A percentile compares a stretch with the other conserved stretches of the same genome.
Conservation (phyloP, 768 basidiomycete species). For the Russula foetens region DNA sequence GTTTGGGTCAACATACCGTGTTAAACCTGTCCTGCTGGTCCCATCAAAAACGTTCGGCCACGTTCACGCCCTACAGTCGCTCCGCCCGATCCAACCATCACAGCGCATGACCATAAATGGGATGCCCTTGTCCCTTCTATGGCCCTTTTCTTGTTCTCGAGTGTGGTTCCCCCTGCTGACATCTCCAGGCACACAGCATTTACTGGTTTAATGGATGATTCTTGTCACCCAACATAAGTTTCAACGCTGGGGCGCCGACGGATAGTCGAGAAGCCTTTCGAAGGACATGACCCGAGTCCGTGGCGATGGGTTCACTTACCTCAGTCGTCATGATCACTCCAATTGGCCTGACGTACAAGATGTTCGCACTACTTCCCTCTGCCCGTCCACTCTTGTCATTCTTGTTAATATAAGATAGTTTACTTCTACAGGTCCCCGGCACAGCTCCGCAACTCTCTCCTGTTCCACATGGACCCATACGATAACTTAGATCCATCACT, state of each 20-base stretch:
- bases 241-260: not conserved
- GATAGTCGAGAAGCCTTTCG: not conserved
- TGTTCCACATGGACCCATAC: not conserved
- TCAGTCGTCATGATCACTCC: not conserved
- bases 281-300: not conserved
- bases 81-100: not conserved
- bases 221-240: not conserved
- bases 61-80: not conserved
- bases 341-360: not conserved
- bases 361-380: not conserved
- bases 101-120: not conserved
- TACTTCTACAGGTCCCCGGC: not conserved
- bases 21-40: not conserved
- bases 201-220: not conserved
- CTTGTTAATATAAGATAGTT: not conserved
- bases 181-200: constrained; percentile 13
- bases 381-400: not conserved
- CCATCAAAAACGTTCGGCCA: not conserved
- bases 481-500: not conserved
- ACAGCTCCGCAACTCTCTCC: not conserved
- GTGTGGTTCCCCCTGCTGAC: not conserved
- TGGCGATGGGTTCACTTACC: not conserved
- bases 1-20: not conserved
- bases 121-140: not conserved
- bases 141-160: not conserved